Conservation (phyloP, 495 filamentous ascomycete genomes). For the Glarea lozoyensis region DNA sequence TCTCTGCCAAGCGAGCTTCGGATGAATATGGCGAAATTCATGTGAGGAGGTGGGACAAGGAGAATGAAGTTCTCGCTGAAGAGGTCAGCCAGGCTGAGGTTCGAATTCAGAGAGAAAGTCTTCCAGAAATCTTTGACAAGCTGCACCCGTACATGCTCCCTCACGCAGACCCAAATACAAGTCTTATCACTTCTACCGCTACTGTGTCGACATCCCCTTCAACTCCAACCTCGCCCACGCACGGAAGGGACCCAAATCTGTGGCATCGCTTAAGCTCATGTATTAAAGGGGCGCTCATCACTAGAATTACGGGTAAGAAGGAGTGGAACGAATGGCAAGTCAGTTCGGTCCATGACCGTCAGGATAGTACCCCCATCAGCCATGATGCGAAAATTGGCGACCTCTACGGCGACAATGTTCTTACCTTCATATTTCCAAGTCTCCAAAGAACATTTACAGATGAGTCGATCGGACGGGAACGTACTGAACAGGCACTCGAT, state of each 20-base stretch:
- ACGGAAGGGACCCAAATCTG: conserved; percentile 20
- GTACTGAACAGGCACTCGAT: conserved; percentile 64
- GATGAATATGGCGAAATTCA: conserved; percentile 29
- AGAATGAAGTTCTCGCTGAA: conserved; percentile 36
- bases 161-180: background rate
- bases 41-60: conserved; percentile 53
- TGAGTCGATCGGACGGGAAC: conserved; percentile 59
- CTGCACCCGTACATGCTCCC: conserved; percentile 27
- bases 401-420: conserved; percentile 23
- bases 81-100: conserved; percentile 28
- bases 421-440: conserved; percentile 47
- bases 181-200: background rate
- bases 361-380: conserved; percentile 7
- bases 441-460: conserved; percentile 55
- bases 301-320: conserved; percentile 34
- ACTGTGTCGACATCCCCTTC: conserved; percentile 4
- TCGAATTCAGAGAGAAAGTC: conserved; percentile 22
- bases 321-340: conserved; percentile 40
- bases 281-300: conserved; percentile 37
- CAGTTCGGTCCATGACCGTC: conserved; percentile 37
- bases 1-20: conserved; percentile 10
- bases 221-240: too few species aligned
- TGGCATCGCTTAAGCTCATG: conserved; percentile 39
- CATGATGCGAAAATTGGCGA: conserved; percentile 20
- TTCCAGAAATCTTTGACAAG: conserved; percentile 27